Conservation (phyloP, 1,284 basidiomycete genomes). For the Fomitopsis betulina region DNA sequence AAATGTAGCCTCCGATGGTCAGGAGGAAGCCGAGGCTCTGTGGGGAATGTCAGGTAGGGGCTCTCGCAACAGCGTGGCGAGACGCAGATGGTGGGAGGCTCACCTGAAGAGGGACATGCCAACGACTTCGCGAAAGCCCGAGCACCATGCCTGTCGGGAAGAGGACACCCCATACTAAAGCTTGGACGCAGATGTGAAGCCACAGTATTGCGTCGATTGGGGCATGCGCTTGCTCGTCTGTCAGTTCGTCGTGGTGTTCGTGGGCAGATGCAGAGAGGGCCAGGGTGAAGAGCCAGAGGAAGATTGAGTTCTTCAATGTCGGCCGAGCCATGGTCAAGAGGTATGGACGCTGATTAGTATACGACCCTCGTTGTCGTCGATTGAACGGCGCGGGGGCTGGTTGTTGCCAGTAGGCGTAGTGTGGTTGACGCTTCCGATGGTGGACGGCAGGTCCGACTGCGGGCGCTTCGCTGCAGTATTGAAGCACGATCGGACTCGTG, state of each 20-base stretch:
- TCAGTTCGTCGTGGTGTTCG: constrained; percentile 52
- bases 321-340: not conserved
- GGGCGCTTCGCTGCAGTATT: not conserved
- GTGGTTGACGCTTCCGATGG: not conserved
- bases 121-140: constrained; percentile 73
- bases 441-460: not conserved
- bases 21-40: constrained; percentile 66
- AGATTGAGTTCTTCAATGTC: not conserved
- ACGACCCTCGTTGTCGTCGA: not conserved
- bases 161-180: constrained; percentile 73
- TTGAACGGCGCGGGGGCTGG: not conserved
- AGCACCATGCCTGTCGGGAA: constrained; percentile 89
- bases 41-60: constrained; percentile 11
- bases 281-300: constrained; percentile 9
- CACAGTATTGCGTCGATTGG: constrained; percentile 76
- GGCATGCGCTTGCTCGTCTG: constrained; percentile 61
- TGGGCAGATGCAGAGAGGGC: constrained; percentile 40
- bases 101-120: constrained; percentile 86
- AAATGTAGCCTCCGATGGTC: constrained; percentile 66
- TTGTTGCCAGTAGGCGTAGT: too few relatives aligned
- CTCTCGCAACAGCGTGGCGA: not conserved
- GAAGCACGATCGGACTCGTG: not conserved
- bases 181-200: constrained; percentile 77
- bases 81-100: not conserved
- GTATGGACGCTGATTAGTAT: not conserved